Conservation (phyloP, 1,139 yeast species). For the Pichia sp. region DNA sequence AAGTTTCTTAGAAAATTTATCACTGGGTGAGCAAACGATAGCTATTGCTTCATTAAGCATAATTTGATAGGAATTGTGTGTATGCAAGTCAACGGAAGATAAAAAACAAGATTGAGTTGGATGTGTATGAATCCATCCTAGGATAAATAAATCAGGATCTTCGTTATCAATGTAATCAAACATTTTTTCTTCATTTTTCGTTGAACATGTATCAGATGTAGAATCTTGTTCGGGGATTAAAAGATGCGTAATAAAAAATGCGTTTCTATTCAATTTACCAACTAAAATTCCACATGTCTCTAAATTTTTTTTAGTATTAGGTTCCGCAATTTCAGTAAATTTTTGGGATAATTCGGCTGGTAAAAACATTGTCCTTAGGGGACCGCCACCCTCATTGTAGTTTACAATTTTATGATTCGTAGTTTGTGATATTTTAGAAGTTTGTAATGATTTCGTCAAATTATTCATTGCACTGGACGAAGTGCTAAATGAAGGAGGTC, state of each 20-base stretch:
- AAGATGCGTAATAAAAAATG: slow-evolving; percentile 52
- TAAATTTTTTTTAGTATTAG: slow-evolving; percentile 42
- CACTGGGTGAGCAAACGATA: slow-evolving; percentile 51
- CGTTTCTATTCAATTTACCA: slow-evolving; percentile 49
- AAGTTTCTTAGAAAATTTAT: slow-evolving; percentile 35
- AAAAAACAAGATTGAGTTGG: slow-evolving; percentile 61
- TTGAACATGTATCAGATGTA: slow-evolving; percentile 52
- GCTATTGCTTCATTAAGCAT: slow-evolving; percentile 66
- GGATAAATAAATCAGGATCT: slow-evolving; percentile 41
- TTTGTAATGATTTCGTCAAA: background rate
- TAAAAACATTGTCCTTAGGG: slow-evolving; percentile 44
- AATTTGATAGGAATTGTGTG: slow-evolving; percentile 56
- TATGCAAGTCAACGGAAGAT: slow-evolving; percentile 56
- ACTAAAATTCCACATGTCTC: slow-evolving; percentile 62
- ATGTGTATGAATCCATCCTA: slow-evolving; percentile 68
- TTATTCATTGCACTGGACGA: background rate
- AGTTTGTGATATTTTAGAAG: slow-evolving; percentile 9
- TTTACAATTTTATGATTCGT: slow-evolving; percentile 36
- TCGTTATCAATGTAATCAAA: slow-evolving; percentile 46
- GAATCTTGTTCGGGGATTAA: slow-evolving; percentile 55
- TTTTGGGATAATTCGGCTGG: slow-evolving; percentile 37
- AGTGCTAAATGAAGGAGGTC: background rate
- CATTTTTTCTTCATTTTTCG: slow-evolving; percentile 48
- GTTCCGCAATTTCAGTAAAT: slow-evolving; percentile 39
- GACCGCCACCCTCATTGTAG: slow-evolving; percentile 46